Evolutionary conservation across 2,329 filamentous ascomycete species (phyloP), one percentile per base, ranked within the genome.

Genomic region (Paracorniculantispora psalliotae): DNA sequence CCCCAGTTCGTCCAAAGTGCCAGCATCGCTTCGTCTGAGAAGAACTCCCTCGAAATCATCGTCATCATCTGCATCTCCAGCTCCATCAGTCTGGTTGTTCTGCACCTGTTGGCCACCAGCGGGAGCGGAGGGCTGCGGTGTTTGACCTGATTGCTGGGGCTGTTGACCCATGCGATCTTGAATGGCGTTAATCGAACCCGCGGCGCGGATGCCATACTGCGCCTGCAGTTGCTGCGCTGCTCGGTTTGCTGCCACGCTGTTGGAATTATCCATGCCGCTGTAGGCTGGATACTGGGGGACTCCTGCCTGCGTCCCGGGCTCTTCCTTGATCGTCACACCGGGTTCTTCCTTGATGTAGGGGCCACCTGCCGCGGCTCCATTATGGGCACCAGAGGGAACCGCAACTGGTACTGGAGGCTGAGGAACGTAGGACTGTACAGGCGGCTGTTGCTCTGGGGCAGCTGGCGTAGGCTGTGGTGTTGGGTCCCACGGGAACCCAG

Each of bases 401-500:
- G 66, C 47, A 69, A 67, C 21, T 47, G 68, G 69, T 52, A 71
- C 64, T 51, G 68, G 67, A 55, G 73, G 59, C 41, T 69, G 69
- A 33, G 69, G 67, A 10, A 54, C 33, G 47, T 57, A 57, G 2
- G 60, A n/a, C 12, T 49, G 54, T 6, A 41, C 25, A 63, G 21
- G 69, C 19, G 64, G 74, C 53, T 67, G 70, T 64, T 73, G 73
- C 17, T 59, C 56, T 59, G 76, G 70, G 60, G 73, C 67, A 66
- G 79, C 68, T 67, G 78, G 67, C 66, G 76, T 63, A 71, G 84
- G 82, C 55, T 89, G 87, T 52, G 89, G 88, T 70, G 89, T 87
- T 46, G 94, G 93, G 71, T 99, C 94, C 94, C 94, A 99, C 12
- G 94, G 93, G 72, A 97, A 97, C 59, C 84, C 80, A 61, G 94